Conservation (phyloP, 257 asterid species). For the Jacaranda mimosifolia region DNA sequence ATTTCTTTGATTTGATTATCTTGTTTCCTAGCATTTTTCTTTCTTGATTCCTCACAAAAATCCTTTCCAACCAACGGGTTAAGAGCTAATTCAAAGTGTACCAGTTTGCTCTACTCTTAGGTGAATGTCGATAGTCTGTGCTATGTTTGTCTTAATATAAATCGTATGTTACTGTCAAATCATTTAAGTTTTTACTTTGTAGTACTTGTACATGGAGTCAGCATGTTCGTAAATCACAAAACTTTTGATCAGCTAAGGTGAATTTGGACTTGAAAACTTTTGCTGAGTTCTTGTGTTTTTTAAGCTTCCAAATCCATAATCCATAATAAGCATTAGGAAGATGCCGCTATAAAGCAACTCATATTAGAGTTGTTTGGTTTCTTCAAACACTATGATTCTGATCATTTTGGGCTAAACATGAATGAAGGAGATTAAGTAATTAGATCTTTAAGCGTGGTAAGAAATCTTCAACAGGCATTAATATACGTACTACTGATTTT, state of each 20-base stretch:
- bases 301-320: slow-evolving; percentile 19
- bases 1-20: too few species aligned
- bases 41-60: too few species aligned
- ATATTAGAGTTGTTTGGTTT: slow-evolving; percentile 1
- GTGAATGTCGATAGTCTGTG: too few species aligned
- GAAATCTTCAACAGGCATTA: slow-evolving; percentile 16
- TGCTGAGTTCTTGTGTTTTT: not conserved
- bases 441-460: not conserved
- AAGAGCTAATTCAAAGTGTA: too few species aligned
- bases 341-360: not conserved
- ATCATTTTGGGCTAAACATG: not conserved
- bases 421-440: not conserved
- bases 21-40: too few species aligned
- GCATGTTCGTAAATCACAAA: not conserved
- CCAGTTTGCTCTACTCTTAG: too few species aligned
- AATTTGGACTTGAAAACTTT: slow-evolving; percentile 1
- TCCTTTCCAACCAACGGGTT: too few species aligned
- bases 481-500: not conserved
- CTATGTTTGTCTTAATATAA: too few species aligned
- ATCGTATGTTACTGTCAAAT: not conserved
- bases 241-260: not conserved
- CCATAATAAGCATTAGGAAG: not conserved
- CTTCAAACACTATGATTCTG: not conserved
- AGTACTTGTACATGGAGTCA: not conserved
- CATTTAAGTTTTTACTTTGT: not conserved